Evolutionary conservation across 148 eudicot species (phyloP), one percentile per base, ranked within the genome.

Genomic region (Chenopodium suecicum): DNA sequence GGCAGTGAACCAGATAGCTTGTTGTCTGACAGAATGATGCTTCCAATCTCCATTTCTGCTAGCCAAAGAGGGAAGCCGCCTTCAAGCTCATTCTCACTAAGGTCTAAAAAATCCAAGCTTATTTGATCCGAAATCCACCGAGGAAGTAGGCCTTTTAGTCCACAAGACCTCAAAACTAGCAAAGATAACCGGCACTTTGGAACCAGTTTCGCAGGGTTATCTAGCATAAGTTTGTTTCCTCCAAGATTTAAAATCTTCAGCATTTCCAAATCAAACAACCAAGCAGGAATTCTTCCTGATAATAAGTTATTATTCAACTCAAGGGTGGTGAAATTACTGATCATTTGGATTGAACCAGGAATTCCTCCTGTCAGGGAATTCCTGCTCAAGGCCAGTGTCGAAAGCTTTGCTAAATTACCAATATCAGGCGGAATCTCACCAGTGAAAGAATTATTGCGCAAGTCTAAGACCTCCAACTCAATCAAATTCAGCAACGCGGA

Each of bases 1-100:
- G 93, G 93, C 22, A 91, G 80, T 4, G 87, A 79, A 77, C 90
- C 89, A 4, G 87, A 84, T 27, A 91, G 88, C 70, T 83, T 87
- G 76, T 91, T 89, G 60, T 86, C 89, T 4, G 93, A 89, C 65
- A 91, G 76, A 68, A 91, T 78, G 74, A 91, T 80, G 66, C 72
- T 86, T 66, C 90, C 93, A 64, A 89, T 72, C 20, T 88, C 86
- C 90, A 88, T 83, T 80, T 86, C 83, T 47, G 89, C 89, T 68
- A 90, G 83, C 92, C 92, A 90, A 63, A 79, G 9, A 10, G 90
- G 92, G 52, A 90, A 86, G 9, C 6, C 19, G 9, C 89, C 92
- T 8, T 80, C 75, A 11, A 90, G 86, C 4, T 83, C 48, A 32
- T 90, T 90, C 47, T 85, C 84, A 48, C 92, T 90, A 60, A 88